Base-by-base conservation (phyloP, 129 eudicot genomes). In the Scalesia atractyloides region DNA sequence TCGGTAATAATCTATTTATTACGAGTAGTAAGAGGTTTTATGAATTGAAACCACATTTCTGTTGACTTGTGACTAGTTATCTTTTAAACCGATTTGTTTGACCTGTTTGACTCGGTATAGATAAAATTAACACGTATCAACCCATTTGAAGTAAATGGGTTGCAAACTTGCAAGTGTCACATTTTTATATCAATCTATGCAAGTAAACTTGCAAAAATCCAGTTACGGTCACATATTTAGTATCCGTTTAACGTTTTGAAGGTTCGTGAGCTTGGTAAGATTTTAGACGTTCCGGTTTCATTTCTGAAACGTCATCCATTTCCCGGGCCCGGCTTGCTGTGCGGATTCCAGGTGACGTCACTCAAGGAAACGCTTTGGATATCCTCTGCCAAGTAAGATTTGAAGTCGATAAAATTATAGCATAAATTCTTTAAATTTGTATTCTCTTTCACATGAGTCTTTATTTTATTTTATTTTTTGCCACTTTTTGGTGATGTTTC, bases 291-390 rank as follows among this genome's bases (percentile, higher is more conserved):
- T 57, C 97, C 98, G 0, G 89, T 73, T 37, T 81, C 74, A 4
- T 94, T 94, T 57, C 70, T 94, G 75, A 94, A 88, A 75, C 86
- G 98, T 7, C 98, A 94, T 82, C 98, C 98, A 1, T 94, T 94
- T 73, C 98, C 98, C 4, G 97, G 97, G 30, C 98, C 98, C 0
- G 98, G 98, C 96, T 94, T 82, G 98, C 96, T 36, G 97, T 94
- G n/a, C 76, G 98, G 30, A 87, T 90, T 37, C 83, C 84, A 22
- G 98, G 97, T 49, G 98, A 94, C 73, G 98, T 94, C 30, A 94
- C 97, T 61, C 86, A 86, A 84, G 97, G 88, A 72, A 86, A 94
- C 74, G 89, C 86, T n/a, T 76, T 94, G 82, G 98, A 94, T 4
- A 87, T 83, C 48, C 91, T 94, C 19, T 96, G 97, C 34, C 85